Base-by-base conservation (phyloP, 1,139 yeast genomes). In the Wickerhamomyces sp. region DNA sequence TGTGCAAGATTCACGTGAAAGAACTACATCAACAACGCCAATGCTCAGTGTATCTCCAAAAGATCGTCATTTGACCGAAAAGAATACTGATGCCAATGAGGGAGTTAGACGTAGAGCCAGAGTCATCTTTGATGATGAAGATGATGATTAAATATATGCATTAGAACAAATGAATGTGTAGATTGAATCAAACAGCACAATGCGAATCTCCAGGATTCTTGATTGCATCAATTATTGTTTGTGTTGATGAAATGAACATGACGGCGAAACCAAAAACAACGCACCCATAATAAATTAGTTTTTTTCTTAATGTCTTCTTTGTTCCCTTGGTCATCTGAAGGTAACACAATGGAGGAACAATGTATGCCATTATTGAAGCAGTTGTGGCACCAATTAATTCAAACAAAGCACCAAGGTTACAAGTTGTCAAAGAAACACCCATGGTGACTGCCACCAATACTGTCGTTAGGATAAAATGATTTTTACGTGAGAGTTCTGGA, bases 371-470 rank as follows among this genome's bases (percentile, higher is more conserved):
- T 28, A 87, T 68, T 13, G 95, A 86, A 0, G 97, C 97, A 0
- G 96, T 84, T 0, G 96, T 84, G 0, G 96, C 92, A 1, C 97
- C 97, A 25, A 88, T 89, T 7, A 90, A 68, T 55, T 90, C 97
- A 38, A 90, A 68, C 31, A 90, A 82, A 16, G 92, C 85, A 1
- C 97, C 97, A 43, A 90, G 67, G 51, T 90, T 88, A 56, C 96
- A 89, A 0, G 97, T 89, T 43, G 81, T 66, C 36, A 90, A 65
- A 0, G 97, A 75, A 4, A 88, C 81, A 0, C 75, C 50, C 92
- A 88, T 84, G 3, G 96, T 83, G 1, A 77, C 48, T 33, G 82
- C 67, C 1, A 86, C 87, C 37, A 88, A 63, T 0, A 72, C 55
- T 0, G 89, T 72, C 0, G 97, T 90, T 27, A 84, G 68, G n/a